Evolutionary conservation across 345 rosid species (phyloP).

Genomic region (Eucalyptus polyanthemos): DNA sequence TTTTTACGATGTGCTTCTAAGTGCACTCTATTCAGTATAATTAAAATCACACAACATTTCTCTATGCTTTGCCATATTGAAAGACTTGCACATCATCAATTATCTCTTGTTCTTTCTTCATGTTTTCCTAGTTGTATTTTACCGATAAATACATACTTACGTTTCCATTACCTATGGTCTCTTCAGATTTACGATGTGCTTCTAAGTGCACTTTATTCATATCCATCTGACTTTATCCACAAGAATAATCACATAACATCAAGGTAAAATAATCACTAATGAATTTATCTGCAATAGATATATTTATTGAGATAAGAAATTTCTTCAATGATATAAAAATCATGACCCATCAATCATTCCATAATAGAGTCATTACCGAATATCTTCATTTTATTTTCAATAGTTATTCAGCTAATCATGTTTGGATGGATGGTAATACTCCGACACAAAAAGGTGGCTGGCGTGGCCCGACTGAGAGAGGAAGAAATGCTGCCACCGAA

Average conservation of each 20-base stretch:
- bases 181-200: background rate
- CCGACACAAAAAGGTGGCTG: background rate
- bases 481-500: too few relatives aligned
- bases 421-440: too few relatives aligned
- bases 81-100: background rate
- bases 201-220: background rate
- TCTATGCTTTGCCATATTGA: background rate
- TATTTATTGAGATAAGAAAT: background rate
- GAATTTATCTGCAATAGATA: background rate
- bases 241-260: background rate
- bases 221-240: background rate
- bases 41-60: too few relatives aligned
- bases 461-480: background rate
- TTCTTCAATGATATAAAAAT: background rate
- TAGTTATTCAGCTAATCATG: background rate
- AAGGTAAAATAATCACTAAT: fast-evolving
- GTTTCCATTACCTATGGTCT: background rate
- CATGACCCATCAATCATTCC: background rate
- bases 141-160: too few relatives aligned
- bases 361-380: background rate
- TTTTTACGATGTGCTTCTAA: background rate
- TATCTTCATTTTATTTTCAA: background rate
- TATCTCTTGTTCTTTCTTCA: background rate
- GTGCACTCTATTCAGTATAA: background rate
- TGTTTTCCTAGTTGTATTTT: background rate